phyloP scores from a whole-genome alignment of 306 rosid genomes.

The Vachellia pachyceras region DNA sequence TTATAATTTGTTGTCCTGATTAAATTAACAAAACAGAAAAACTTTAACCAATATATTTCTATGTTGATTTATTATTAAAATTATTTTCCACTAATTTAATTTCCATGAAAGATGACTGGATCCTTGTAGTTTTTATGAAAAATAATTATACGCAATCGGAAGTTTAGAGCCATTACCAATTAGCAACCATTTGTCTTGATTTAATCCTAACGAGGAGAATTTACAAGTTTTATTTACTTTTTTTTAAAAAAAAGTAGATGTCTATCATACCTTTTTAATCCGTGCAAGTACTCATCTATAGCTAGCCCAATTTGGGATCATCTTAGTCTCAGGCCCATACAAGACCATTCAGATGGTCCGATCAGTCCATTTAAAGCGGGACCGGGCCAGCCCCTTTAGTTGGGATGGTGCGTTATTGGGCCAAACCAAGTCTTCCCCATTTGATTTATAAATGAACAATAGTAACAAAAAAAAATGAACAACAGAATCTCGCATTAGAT shows the following conservation, averaged over 20 bases:
- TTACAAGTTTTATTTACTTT: neutral
- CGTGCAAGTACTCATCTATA: neutral
- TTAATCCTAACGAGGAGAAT: neutral
- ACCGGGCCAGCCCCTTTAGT: neutral
- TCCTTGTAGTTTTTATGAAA: neutral
- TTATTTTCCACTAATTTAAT: neutral
- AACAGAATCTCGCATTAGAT: neutral
- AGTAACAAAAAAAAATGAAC: too few species aligned
- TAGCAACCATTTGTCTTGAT: neutral
- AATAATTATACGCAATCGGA: neutral
- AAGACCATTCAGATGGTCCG: neutral
- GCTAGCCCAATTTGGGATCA: neutral
- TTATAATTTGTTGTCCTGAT: neutral
- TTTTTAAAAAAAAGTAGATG: too few species aligned
- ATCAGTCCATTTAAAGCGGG: neutral
- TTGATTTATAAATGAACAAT: neutral
- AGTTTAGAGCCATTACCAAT: neutral
- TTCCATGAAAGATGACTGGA: neutral
- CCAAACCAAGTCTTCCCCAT: neutral
- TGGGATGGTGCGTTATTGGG: neutral
- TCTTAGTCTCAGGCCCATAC: neutral
- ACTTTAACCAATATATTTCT: neutral
- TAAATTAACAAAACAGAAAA: neutral
- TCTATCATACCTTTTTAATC: neutral
- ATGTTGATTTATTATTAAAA: neutral